phyloP scores from a whole-genome alignment of 805 yeast species.

The Monosporozyma siamensis region DNA sequence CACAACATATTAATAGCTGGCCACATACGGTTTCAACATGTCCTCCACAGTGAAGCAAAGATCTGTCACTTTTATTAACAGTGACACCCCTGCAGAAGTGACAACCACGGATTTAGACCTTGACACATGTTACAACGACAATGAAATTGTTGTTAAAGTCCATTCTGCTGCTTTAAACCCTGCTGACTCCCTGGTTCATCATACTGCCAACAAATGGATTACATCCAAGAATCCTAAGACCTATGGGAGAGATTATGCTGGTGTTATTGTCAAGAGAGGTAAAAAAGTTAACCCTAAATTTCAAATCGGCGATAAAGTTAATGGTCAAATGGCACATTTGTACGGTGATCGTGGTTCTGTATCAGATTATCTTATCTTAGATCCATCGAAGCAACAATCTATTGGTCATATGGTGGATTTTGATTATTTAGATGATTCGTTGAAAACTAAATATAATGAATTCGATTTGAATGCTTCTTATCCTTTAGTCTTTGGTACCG shows the following conservation, averaged over 20 bases:
- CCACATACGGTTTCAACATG: too few relatives aligned
- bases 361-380: conserved; percentile 38
- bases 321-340: conserved; percentile 18
- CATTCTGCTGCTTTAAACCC: conserved; percentile 29
- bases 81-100: conserved; percentile 14
- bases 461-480: conserved; percentile 38
- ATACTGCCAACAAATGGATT: conserved; percentile 8
- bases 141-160: conserved; percentile 23
- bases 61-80: conserved; percentile 19
- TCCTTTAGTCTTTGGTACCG: conserved; percentile 59
- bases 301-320: conserved; percentile 23
- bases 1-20: too few relatives aligned
- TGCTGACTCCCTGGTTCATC: conserved; percentile 17
- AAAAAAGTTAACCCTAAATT: conserved; percentile 9
- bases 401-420: conserved; percentile 27
- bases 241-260: conserved; percentile 24
- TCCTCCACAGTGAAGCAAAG: conserved; percentile 9
- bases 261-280: conserved; percentile 24
- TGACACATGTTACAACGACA: conserved; percentile 15
- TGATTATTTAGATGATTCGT: conserved; percentile 3
- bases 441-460: conserved; percentile 9
- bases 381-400: conserved; percentile 24
- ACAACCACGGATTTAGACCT: conserved; percentile 18
- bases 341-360: conserved; percentile 34
- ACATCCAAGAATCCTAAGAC: conserved; percentile 13